Evolutionary conservation across 2,329 filamentous ascomycete species (phyloP), one percentile per base, ranked within the genome.

Genomic region (Paecilomyces variotii): DNA sequence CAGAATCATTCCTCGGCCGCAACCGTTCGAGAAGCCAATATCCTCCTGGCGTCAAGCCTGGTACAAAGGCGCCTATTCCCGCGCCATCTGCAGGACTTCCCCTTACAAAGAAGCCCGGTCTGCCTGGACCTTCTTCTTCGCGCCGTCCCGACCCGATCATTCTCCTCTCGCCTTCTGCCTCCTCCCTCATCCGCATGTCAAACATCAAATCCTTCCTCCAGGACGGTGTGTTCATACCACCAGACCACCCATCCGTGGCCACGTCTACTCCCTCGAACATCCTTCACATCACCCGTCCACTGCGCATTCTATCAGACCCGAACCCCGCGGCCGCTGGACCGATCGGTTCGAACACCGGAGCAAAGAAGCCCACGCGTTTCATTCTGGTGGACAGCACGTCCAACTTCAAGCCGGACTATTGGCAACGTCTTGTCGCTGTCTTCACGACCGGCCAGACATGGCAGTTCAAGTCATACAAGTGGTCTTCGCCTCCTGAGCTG

Each of bases 401-500:
- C 70, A 89, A 94, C 73, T 99, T 99, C 83, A 96, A 96, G 74
- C 94, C 94, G 0, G 92, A 97, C 71, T 97, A 97, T 79, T 99
- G 94, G 94, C 87, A 87, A 68, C 87, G 92, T 56, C 89, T 99
- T 5, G 94, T 97, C 1, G 94, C 90, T 11, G 92, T 99, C 59
- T 97, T 99, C 77, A 99, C 94, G 0, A 99, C 94, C 0, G 94
- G 94, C 34, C 94, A 99, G 78, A 87, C 88, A 9, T 99, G 94
- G 94, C 94, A 99, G 76, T 99, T 99, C 79, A 96, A 97, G 78
- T 89, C 86, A 65, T 99, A 99, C 83, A 96, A 96, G 76, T 99
- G 94, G 91, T 87, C 87, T 65, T 87, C 88, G 58, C 90, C 94
- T 0, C 83, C 86, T 12, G 94, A 97, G 70, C 81, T 99, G 55